Percentiles rank a stretch among this genome's conserved stretches.
phyloP scores from a whole-genome alignment of 768 basidiomycete species.

The Kwoniella botswanensis region DNA sequence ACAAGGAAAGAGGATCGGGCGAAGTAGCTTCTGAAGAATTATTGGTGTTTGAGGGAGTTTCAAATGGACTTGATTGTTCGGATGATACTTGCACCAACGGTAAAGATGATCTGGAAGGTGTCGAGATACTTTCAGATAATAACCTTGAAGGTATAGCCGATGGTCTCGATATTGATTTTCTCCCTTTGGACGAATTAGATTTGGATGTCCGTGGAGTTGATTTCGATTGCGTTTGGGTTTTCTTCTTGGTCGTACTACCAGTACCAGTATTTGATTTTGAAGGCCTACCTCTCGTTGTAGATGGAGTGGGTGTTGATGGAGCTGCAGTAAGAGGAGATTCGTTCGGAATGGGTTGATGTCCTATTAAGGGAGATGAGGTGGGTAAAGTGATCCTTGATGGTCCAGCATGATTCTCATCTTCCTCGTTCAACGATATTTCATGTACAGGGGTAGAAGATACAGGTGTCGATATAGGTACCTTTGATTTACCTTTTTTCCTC shows the following conservation, averaged over 20 bases:
- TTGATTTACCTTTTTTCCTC: conserved; percentile 18
- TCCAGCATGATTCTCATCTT: conserved; percentile 4
- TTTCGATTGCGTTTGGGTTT: conserved; percentile 1
- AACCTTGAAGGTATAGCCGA: conserved; percentile 37
- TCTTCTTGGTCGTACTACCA: conserved; percentile 4
- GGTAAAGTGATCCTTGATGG: conserved; percentile 4
- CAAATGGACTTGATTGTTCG: not conserved
- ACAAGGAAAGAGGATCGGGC: conserved; percentile 24
- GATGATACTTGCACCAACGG: conserved; percentile 14
- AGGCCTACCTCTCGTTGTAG: not conserved
- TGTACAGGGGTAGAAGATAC: not conserved
- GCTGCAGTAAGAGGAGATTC: not conserved
- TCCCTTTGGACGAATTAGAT: conserved; percentile 4
- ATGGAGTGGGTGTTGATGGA: not conserved
- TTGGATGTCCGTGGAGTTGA: conserved; percentile 14
- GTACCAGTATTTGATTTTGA: not conserved
- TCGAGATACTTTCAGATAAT: conserved; percentile 26
- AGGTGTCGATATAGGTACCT: not conserved
- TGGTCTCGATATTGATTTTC: conserved; percentile 10
- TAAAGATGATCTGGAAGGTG: conserved; percentile 21
- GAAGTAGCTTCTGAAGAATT: conserved; percentile 15
- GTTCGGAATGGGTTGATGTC: not conserved
- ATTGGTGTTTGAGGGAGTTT: not conserved
- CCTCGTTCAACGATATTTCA: not conserved
- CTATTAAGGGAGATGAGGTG: not conserved